A percentile compares a stretch with the other conserved stretches of the same genome.
phyloP scores from a whole-genome alignment of 2,329 filamentous ascomycete species.

The Colletotrichum somersetense region DNA sequence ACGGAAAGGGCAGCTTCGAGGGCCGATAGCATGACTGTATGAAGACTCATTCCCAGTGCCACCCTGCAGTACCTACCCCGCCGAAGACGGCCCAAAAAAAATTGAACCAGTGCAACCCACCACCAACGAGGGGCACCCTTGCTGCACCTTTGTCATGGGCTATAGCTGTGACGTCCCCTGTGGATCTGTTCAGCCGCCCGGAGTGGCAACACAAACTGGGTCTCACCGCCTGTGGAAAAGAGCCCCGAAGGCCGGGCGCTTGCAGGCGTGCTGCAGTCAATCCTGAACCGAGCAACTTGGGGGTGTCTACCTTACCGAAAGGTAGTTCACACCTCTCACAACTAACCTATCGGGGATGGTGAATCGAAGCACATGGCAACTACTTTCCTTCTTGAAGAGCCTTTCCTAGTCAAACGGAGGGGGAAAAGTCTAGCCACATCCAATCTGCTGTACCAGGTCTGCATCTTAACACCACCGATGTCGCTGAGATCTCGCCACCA shows the following conservation, averaged over 20 bases:
- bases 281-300: constrained; percentile 6
- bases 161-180: constrained; percentile 24
- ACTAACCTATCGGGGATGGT: constrained; percentile 18
- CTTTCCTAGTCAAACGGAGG: neutral
- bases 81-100: constrained; percentile 30
- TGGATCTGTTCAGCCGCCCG: constrained; percentile 26
- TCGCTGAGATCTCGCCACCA: constrained; percentile 4
- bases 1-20: constrained; percentile 28
- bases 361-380: constrained; percentile 14
- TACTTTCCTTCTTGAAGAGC: constrained; percentile 4
- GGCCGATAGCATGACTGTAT: constrained; percentile 18
- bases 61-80: constrained; percentile 33
- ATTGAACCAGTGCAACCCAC: constrained; percentile 14
- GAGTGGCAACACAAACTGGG: constrained; percentile 30
- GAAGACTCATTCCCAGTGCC: constrained; percentile 37
- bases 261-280: constrained; percentile 25
- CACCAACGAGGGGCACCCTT: constrained; percentile 40
- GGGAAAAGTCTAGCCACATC: neutral
- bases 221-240: constrained; percentile 27
- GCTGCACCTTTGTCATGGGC: constrained; percentile 18
- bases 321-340: constrained; percentile 1
- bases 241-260: constrained; percentile 26
- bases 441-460: constrained; percentile 3
- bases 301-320: neutral
- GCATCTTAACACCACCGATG: constrained; percentile 17